phyloP scores from a whole-genome alignment of 2,329 filamentous ascomycete genomes.

The Phialophora tarda region DNA sequence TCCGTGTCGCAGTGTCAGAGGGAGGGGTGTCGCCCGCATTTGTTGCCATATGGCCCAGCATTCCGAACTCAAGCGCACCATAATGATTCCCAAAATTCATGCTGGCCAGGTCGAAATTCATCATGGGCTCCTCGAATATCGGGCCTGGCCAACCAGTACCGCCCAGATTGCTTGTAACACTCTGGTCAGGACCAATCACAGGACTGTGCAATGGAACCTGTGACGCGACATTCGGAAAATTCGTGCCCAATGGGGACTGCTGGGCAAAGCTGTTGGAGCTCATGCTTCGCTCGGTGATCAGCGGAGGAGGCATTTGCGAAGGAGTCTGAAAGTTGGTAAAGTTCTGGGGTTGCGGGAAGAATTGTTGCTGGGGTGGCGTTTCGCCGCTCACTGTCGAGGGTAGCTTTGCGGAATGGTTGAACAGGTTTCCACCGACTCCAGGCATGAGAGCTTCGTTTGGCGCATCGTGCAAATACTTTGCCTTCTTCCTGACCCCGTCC shows the following conservation, averaged over 20 bases:
- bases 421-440: constrained; percentile 73
- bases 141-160: constrained; percentile 54
- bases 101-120: constrained; percentile 94
- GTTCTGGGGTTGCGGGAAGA: constrained; percentile 47
- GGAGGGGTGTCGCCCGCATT: constrained; percentile 80
- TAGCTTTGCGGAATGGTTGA: constrained; percentile 53
- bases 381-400: constrained; percentile 41
- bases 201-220: constrained; percentile 46
- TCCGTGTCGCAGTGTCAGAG: constrained; percentile 62
- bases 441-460: constrained; percentile 86
- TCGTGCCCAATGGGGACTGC: constrained; percentile 75
- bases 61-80: constrained; percentile 91
- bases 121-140: constrained; percentile 87
- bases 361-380: constrained; percentile 45
- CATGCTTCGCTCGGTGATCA: constrained; percentile 53
- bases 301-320: constrained; percentile 50
- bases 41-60: constrained; percentile 95
- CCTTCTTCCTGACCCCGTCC: constrained; percentile 97
- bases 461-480: constrained; percentile 97
- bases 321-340: constrained; percentile 50
- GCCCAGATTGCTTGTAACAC: constrained; percentile 43
- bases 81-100: constrained; percentile 97
- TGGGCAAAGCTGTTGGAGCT: constrained; percentile 64
- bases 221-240: constrained; percentile 62
- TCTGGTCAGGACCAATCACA: constrained; percentile 48